Evolutionary conservation across 768 basidiomycete genomes (phyloP).

Genomic region (Leccinum subtestaceum): DNA sequence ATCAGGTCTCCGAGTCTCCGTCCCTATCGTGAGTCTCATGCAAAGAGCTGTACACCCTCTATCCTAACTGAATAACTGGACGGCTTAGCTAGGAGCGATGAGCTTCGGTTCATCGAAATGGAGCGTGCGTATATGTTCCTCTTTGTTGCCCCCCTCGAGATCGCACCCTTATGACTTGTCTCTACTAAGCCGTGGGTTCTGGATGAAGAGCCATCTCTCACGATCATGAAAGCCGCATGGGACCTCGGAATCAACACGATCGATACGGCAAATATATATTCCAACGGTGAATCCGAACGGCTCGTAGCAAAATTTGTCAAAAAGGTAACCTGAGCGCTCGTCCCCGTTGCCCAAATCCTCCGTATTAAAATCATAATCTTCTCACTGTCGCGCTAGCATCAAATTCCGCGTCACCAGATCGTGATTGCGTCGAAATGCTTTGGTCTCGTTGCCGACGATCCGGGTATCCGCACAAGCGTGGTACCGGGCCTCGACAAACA

Average conservation of each 20-base stretch:
- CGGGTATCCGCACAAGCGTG: background rate
- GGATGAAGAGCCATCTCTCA: slow-evolving; percentile 25
- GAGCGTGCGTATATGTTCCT: slow-evolving; percentile 16
- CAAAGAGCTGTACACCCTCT: background rate
- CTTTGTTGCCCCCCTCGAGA: background rate
- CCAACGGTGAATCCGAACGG: slow-evolving; percentile 33
- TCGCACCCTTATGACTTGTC: background rate
- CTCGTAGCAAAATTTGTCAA: slow-evolving; percentile 37
- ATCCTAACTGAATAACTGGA: background rate
- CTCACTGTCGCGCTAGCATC: slow-evolving; percentile 19
- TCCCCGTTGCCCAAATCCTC: background rate
- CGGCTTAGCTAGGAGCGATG: slow-evolving; percentile 25
- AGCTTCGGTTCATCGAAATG: slow-evolving; percentile 30
- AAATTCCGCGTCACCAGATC: slow-evolving; percentile 33
- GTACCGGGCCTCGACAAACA: background rate
- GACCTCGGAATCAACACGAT: slow-evolving; percentile 39
- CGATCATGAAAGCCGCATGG: slow-evolving; percentile 38
- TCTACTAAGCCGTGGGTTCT: slow-evolving; percentile 24
- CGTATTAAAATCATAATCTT: background rate
- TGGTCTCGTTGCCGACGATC: slow-evolving; percentile 13
- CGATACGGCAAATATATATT: slow-evolving; percentile 34
- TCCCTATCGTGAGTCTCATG: slow-evolving; percentile 30
- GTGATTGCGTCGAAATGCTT: slow-evolving; percentile 32
- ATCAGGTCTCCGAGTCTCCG: slow-evolving; percentile 30
- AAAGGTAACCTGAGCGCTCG: slow-evolving; percentile 17